Evolutionary conservation across 106 monocot genomes (phyloP), one percentile per base, ranked within the genome.

Genomic region (Apostasia ramifera): DNA sequence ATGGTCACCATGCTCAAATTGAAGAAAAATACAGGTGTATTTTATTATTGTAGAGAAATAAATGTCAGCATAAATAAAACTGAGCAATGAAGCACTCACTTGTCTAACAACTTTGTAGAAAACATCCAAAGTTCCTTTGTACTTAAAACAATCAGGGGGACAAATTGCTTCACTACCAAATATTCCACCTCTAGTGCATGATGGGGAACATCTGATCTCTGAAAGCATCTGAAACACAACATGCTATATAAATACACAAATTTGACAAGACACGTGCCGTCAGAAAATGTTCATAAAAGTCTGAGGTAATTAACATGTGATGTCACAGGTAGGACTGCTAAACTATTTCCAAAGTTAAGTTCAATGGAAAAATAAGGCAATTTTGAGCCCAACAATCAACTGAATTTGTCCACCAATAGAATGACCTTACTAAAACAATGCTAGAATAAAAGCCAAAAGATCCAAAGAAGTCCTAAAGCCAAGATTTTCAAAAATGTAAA

Each of bases 41-140:
- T 26, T 26, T 26, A 26, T 26, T 26, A 26, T 26, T 26, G 26
- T 26, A 26, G 26, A 26, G 26, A 26, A 26, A 26, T 26, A 26
- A 5, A 40, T 8, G 58, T 41, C 12, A 12, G 61, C 6, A 57
- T 37, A 40, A 15, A 13, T 39, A 59, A 40, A 60, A 47, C 68
- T 40, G 47, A 12, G 13, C 8, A 38, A 43, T 43, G 5, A 70
- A 40, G 46, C 6, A 66, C 81, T 10, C 39, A 98, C 97, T 78
- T 98, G 92, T 80, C 87, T 84, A 61, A 87, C 74, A 59, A 98
- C 78, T 85, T 98, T 98, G 69, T 81, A 70, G 61, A 98, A 87
- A 26, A 98, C 97, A 81, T 98, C 97, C 40, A 98, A 15, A 39
- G 97, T 98, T 79, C 97, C 90, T 66, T 93, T 98, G 52, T 98